Base-by-base conservation (phyloP, 495 filamentous ascomycete genomes). In the Xanthoparmelia taractica region DNA sequence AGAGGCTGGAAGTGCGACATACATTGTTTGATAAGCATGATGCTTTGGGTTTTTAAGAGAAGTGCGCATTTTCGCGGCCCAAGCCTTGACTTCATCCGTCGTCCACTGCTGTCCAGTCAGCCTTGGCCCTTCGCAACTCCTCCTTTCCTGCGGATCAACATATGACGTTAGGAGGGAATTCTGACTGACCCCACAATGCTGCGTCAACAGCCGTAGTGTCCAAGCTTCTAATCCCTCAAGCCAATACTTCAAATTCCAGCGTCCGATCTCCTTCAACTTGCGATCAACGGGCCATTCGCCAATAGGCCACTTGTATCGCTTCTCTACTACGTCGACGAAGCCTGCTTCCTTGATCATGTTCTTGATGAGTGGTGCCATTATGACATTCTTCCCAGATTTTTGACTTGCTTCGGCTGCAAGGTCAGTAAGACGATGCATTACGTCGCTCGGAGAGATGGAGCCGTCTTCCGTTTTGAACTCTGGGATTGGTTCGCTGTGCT, bases 261-360 rank as follows among this genome's bases (percentile, higher is more conserved):
- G 75, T 66, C 87, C 87, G 29, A 89, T 82, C 64, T 81, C 79
- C 70, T 86, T 88, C 67, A 88, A 68, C 20, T 78, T 75, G 47
- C 77, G 79, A 63, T 89, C 84, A 67, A 76, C 82, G 10, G 86
- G 77, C 87, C 88, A 90, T 1, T 80, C 78, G 2, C 86, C 86
- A 61, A 87, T 77, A 13, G 87, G 88, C 66, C 87, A 76, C 58
- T 87, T 85, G 63, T 85, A 85, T 10, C 77, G 68, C 25, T 74
- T 75, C 65, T 87, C 82, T 25, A 77, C 77, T 23, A 87, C 78
- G 59, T 87, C 83, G 33, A 78, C 70, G 66, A 85, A 87, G n/a
- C 84, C 84, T 23, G 76, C 80, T 17, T 82, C 73, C 45, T 61
- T 57, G 55, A 77, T 74, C 57, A 69, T 70, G 0, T 63, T 65